These are phyloP conservation scores for Magnolia officinalis DNA, from an alignment of 164 flowering plant genomes.

Conservation along the genomic window DNA sequence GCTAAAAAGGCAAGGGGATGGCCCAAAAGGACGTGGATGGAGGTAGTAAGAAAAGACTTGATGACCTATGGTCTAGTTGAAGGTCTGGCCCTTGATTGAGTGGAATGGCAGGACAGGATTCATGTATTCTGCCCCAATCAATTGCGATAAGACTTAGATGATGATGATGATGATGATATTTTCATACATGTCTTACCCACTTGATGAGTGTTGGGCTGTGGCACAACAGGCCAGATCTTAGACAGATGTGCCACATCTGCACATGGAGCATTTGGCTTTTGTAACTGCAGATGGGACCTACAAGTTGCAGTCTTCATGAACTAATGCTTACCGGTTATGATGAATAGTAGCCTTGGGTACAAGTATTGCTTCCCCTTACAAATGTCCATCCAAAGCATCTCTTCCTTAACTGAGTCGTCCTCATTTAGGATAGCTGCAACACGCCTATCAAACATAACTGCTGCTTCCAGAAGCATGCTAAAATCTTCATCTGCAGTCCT, in stretches of 20 bases:
- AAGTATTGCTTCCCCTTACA: slow-evolving; percentile 41
- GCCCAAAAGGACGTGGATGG: too few relatives aligned
- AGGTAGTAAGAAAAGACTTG: too few relatives aligned
- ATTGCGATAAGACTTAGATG: too few relatives aligned
- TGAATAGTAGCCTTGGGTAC: slow-evolving; percentile 79
- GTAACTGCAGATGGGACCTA: not conserved
- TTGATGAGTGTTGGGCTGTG: too few relatives aligned
- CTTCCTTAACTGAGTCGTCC: slow-evolving; percentile 59
- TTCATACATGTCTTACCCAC: too few relatives aligned
- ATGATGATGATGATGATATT: too few relatives aligned
- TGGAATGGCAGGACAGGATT: too few relatives aligned
- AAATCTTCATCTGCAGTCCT: slow-evolving; percentile 99
- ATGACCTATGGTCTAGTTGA: too few relatives aligned
- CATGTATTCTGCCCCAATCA: too few relatives aligned
- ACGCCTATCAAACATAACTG: slow-evolving; percentile 94
- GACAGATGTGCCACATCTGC: not conserved
- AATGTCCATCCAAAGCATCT: slow-evolving; percentile 50
- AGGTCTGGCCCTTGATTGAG: too few relatives aligned
- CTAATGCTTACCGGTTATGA: slow-evolving; percentile 71
- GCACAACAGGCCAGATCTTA: not conserved
- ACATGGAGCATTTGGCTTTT: not conserved
- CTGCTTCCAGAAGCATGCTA: slow-evolving; percentile 84
- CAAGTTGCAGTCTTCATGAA: not conserved
- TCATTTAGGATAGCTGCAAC: slow-evolving; percentile 80
- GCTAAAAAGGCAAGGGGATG: too few relatives aligned